Evolutionary conservation across 2,329 filamentous ascomycete genomes (phyloP).

Genomic region (Aspergillus brunneoviolaceus): DNA sequence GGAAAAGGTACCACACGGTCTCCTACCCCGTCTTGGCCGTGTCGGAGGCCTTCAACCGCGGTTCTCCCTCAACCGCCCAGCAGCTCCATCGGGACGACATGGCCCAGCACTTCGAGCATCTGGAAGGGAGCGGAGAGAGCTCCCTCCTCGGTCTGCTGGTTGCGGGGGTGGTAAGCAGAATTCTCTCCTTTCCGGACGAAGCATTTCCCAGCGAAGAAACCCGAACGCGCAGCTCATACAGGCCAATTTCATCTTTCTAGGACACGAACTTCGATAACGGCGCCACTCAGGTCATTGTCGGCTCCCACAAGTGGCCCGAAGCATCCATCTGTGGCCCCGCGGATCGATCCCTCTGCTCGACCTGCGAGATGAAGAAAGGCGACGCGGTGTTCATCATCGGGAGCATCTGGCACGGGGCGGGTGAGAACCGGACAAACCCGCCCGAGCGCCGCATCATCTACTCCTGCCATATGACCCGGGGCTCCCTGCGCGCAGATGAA

Average conservation of each 20-base stretch:
- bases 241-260: neutral
- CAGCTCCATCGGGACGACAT: constrained; percentile 1
- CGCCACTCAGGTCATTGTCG: constrained; percentile 4
- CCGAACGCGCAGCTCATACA: no score
- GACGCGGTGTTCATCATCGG: constrained; percentile 1
- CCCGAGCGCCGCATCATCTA: constrained; percentile 1
- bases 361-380: neutral
- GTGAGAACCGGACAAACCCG: neutral
- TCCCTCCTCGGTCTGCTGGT: neutral
- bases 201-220: no score
- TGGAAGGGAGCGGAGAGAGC: neutral
- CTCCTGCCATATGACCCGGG: neutral
- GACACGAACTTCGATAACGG: constrained; percentile 1
- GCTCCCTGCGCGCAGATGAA: neutral
- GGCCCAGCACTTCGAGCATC: constrained; percentile 3
- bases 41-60: constrained; percentile 3
- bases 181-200: no score
- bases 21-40: neutral
- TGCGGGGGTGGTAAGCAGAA: neutral
- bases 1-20: neutral
- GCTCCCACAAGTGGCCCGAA: constrained; percentile 2
- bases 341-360: constrained; percentile 1
- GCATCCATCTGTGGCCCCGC: neutral
- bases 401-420: constrained; percentile 2
- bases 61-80: neutral